phyloP scores from a whole-genome alignment of 2,329 filamentous ascomycete genomes.

The Aspergillus neoniger region DNA sequence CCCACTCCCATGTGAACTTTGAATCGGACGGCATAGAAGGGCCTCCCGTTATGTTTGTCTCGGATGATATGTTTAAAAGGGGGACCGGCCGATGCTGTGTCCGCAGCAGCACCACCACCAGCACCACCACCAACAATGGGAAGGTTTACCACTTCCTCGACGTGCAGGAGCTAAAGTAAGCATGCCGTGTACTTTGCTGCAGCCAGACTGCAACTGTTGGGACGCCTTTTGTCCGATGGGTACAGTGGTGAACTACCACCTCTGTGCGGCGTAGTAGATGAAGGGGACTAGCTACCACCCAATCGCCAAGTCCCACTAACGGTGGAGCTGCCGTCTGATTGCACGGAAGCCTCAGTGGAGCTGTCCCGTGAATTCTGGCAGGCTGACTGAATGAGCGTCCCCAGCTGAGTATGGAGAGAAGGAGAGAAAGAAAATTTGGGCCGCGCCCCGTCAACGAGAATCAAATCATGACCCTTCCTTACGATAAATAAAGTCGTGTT shows the following conservation, averaged over 20 bases:
- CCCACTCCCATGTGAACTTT: slow-evolving; percentile 21
- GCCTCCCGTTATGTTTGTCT: slow-evolving; percentile 3
- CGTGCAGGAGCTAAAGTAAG: slow-evolving; percentile 1
- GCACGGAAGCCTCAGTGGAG: slow-evolving; percentile 19
- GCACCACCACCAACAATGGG: neutral
- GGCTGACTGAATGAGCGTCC: slow-evolving; percentile 10
- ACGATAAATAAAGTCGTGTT: neutral
- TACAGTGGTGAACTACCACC: neutral
- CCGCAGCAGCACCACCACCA: no score
- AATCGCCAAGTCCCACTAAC: slow-evolving; percentile 22
- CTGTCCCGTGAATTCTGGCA: slow-evolving; percentile 15
- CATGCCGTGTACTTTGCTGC: slow-evolving; percentile 7
- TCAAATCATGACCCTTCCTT: neutral
- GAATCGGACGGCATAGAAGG: neutral
- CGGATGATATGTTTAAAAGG: slow-evolving; percentile 6
- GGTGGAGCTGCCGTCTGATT: slow-evolving; percentile 18
- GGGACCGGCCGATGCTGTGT: slow-evolving; percentile 3
- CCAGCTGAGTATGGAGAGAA: neutral
- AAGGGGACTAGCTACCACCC: neutral
- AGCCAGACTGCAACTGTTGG: neutral
- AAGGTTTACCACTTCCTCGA: neutral
- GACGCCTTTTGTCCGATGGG: slow-evolving; percentile 7
- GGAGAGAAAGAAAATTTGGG: no score
- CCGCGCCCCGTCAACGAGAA: neutral
- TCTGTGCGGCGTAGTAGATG: neutral